Percentiles rank a stretch among this genome's conserved stretches.
These are phyloP conservation scores for Fusarium stilboides DNA, from an alignment of 2,329 filamentous ascomycete genomes.

Conservation along the genomic window DNA sequence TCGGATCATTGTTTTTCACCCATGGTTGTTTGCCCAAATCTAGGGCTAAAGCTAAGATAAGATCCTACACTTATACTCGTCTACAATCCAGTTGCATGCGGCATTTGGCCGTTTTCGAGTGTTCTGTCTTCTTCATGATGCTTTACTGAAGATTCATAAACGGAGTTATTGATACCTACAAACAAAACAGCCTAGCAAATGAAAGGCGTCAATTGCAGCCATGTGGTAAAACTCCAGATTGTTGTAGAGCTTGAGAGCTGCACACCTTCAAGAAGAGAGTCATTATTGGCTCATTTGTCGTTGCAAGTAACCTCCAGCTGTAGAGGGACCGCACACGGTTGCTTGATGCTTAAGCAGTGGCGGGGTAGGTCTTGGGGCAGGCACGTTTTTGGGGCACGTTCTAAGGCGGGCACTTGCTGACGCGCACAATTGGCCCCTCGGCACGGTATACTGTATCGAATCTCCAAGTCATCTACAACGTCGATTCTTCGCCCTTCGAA, in stretches of 20 bases:
- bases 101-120: not conserved
- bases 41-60: not conserved
- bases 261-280: constrained; percentile 48
- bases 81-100: not conserved
- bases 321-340: constrained; percentile 9
- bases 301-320: not conserved
- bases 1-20: not conserved
- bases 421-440: constrained; percentile 48
- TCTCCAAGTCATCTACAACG: constrained; percentile 33
- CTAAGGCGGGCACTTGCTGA: constrained; percentile 39
- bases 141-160: not conserved
- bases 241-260: constrained; percentile 40
- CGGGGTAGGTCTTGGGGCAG: constrained; percentile 41
- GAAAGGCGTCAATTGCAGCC: constrained; percentile 30
- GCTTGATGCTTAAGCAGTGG: constrained; percentile 27
- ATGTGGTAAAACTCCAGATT: constrained; percentile 40
- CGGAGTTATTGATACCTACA: not conserved
- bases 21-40: not conserved
- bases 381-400: constrained; percentile 34
- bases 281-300: constrained; percentile 48
- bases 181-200: constrained; percentile 33
- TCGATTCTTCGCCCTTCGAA: constrained; percentile 22
- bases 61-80: not conserved
- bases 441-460: constrained; percentile 30
- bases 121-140: not conserved